Percentiles rank a stretch among this genome's conserved stretches.
phyloP scores from a whole-genome alignment of 805 yeast species.

The Zygotorulaspora florentina region DNA sequence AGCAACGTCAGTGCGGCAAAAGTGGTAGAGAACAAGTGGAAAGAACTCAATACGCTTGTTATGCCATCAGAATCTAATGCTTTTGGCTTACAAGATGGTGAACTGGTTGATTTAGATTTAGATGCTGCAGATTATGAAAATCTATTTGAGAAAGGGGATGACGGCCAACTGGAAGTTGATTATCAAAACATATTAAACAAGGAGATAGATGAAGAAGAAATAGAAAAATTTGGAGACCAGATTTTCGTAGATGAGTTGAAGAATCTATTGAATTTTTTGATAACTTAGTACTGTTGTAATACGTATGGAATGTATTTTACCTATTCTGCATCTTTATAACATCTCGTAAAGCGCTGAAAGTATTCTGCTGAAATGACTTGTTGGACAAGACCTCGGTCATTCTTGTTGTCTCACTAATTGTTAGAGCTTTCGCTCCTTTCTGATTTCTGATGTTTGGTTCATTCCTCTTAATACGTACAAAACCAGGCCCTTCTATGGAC shows the following conservation, averaged over 20 bases:
- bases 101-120: conserved; percentile 41
- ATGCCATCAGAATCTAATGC: conserved; percentile 41
- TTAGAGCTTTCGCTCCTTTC: conserved; percentile 50
- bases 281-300: not conserved
- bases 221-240: conserved; percentile 29
- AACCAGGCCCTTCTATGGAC: conserved; percentile 14
- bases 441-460: conserved; percentile 54
- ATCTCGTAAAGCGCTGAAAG: conserved; percentile 61
- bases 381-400: conserved; percentile 57
- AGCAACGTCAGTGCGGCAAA: conserved; percentile 21
- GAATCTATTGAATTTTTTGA: not conserved
- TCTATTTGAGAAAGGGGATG: conserved; percentile 19
- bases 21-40: conserved; percentile 40
- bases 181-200: conserved; percentile 27
- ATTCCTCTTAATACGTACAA: conserved; percentile 34
- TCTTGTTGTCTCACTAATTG: conserved; percentile 52
- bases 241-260: conserved; percentile 15
- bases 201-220: conserved; percentile 21
- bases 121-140: conserved; percentile 31
- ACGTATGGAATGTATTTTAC: conserved; percentile 1
- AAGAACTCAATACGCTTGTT: conserved; percentile 41
- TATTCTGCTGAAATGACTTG: conserved; percentile 50
- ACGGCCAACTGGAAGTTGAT: conserved; percentile 29
- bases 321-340: conserved; percentile 43
- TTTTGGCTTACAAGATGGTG: conserved; percentile 48